These are phyloP conservation scores for Leccinum subrobustum DNA, from an alignment of 1,284 basidiomycete genomes.

Conservation along the genomic window DNA sequence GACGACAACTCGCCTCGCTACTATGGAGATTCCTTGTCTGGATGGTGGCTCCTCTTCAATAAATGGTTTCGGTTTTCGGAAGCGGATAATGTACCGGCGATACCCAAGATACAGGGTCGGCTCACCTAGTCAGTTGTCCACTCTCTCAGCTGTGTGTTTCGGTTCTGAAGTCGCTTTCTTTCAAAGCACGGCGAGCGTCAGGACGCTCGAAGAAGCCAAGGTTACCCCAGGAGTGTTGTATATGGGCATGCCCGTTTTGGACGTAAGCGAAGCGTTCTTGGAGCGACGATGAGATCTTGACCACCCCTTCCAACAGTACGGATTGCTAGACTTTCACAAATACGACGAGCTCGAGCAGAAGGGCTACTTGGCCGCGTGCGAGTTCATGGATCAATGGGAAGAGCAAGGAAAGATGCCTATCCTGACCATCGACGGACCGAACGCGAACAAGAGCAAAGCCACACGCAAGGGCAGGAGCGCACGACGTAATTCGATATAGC, in stretches of 20 bases:
- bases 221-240: conserved; percentile 86
- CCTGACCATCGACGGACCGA: conserved; percentile 58
- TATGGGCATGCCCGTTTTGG: conserved; percentile 93
- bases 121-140: conserved; percentile 80
- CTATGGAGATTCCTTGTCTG: conserved; percentile 95
- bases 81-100: conserved; percentile 80
- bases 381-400: conserved; percentile 78
- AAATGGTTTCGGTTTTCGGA: conserved; percentile 91
- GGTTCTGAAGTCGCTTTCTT: conserved; percentile 3
- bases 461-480: conserved; percentile 73
- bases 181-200: conserved; percentile 88
- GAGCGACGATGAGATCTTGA: background rate
- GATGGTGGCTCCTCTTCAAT: conserved; percentile 95
- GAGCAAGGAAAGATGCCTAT: conserved; percentile 80
- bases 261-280: conserved; percentile 43
- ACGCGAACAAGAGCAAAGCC: conserved; percentile 39
- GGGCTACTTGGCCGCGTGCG: conserved; percentile 77
- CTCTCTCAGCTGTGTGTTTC: no score
- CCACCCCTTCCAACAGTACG: conserved; percentile 48
- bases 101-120: conserved; percentile 95
- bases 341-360: conserved; percentile 83
- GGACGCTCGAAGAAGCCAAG: conserved; percentile 94
- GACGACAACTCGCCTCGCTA: conserved; percentile 95
- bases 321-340: conserved; percentile 76
- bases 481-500: conserved; percentile 70